A percentile compares a stretch with the other conserved stretches of the same genome.
phyloP scores from a whole-genome alignment of 495 filamentous ascomycete species.

The Evernia prunastri region DNA sequence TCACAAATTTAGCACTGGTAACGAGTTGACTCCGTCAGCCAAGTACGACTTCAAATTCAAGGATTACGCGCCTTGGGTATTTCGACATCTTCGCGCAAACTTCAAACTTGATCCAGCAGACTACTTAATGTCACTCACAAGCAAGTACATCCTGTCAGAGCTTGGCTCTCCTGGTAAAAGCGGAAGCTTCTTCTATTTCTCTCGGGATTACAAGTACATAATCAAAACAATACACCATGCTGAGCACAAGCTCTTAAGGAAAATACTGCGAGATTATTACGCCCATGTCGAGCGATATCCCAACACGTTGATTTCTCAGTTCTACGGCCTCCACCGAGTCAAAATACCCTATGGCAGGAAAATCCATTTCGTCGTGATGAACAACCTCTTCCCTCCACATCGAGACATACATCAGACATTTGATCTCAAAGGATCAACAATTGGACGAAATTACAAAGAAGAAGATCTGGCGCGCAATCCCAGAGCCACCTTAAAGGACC shows the following conservation, averaged over 20 bases:
- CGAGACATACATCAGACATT: constrained; percentile 96
- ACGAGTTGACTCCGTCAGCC: constrained; percentile 93
- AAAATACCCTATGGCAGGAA: constrained; percentile 98
- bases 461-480: constrained; percentile 84
- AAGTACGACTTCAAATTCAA: constrained; percentile 99
- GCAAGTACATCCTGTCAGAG: constrained; percentile 97
- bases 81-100: constrained; percentile 80
- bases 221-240: constrained; percentile 99
- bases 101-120: constrained; percentile 94
- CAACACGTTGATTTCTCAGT: constrained; percentile 94
- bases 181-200: constrained; percentile 99
- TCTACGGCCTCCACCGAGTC: constrained; percentile 94
- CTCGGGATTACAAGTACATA: constrained; percentile 99
- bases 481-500: constrained; percentile 87
- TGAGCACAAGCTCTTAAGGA: constrained; percentile 91
- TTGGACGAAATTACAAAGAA: constrained; percentile 85
- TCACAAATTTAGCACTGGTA: constrained; percentile 62
- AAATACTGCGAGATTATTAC: constrained; percentile 90
- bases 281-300: constrained; percentile 88
- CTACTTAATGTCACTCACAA: constrained; percentile 96
- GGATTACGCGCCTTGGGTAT: constrained; percentile 99
- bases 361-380: constrained; percentile 99
- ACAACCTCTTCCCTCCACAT: constrained; percentile 97
- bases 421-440: constrained; percentile 94
- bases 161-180: constrained; percentile 96